A percentile compares a stretch with the other conserved stretches of the same genome.
Conservation (phyloP, 108 stramenopile species). For the Pseudonitzschia delicatissima region DNA sequence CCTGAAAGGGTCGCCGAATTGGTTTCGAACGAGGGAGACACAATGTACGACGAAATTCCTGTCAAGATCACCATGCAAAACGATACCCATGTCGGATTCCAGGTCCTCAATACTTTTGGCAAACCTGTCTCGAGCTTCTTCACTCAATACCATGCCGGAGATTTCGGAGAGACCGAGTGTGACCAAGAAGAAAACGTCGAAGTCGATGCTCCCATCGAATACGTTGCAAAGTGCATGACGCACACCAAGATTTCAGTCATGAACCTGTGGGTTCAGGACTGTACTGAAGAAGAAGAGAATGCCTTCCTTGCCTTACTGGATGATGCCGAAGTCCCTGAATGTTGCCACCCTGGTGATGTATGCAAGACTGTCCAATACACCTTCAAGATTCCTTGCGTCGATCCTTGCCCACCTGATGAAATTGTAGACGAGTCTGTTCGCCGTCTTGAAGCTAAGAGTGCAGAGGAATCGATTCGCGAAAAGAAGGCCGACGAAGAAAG, state of each 20-base stretch:
- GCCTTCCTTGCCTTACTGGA: conserved; percentile 2
- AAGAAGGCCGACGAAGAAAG: too few species aligned
- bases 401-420: conserved; percentile 18
- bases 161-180: conserved; percentile 16
- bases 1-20: conserved; percentile 10
- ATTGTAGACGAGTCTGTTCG: too few species aligned
- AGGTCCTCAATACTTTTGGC: conserved; percentile 15
- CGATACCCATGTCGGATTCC: conserved; percentile 14
- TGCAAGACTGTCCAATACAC: conserved; percentile 18
- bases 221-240: conserved; percentile 9
- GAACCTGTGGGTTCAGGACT: not conserved
- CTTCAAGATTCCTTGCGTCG: conserved; percentile 16
- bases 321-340: conserved; percentile 19
- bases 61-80: conserved; percentile 12
- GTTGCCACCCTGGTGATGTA: conserved; percentile 12
- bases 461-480: too few species aligned
- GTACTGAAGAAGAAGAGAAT: not conserved
- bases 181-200: conserved; percentile 13
- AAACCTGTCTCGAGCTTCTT: conserved; percentile 10
- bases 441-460: too few species aligned
- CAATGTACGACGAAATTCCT: conserved; percentile 11
- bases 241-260: conserved; percentile 3
- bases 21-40: conserved; percentile 2
- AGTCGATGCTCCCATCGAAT: not conserved
- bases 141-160: conserved; percentile 16